phyloP scores from a whole-genome alignment of 805 yeast genomes.

The Kluyveromyces nonfermentans region DNA sequence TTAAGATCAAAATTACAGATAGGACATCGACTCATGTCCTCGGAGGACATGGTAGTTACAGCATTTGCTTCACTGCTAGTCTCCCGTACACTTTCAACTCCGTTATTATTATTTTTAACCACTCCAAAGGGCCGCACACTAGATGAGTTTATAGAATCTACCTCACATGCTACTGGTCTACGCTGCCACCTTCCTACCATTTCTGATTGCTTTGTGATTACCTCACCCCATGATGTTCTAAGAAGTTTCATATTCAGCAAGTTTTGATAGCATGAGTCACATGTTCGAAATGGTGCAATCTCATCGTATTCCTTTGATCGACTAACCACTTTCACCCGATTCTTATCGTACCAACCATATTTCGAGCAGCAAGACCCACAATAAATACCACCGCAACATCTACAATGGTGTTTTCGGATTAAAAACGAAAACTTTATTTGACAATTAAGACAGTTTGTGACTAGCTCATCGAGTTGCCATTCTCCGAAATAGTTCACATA shows the following conservation, averaged over 20 bases:
- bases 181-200: background rate
- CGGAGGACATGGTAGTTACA: constrained; percentile 5
- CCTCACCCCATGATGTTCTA: constrained; percentile 14
- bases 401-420: constrained; percentile 57
- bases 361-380: constrained; percentile 34
- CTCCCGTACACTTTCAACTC: constrained; percentile 7
- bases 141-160: background rate
- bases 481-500: constrained; percentile 18
- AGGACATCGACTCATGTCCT: constrained; percentile 33
- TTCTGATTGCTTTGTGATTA: constrained; percentile 3
- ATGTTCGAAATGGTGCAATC: constrained; percentile 49
- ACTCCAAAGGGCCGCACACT: constrained; percentile 15
- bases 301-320: constrained; percentile 17
- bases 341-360: constrained; percentile 22
- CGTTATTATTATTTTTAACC: constrained; percentile 23
- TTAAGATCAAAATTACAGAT: constrained; percentile 24
- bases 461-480: constrained; percentile 27
- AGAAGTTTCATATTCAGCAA: constrained; percentile 23
- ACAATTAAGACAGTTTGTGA: constrained; percentile 39
- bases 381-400: constrained; percentile 58
- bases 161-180: background rate
- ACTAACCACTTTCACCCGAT: constrained; percentile 20
- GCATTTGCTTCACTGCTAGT: constrained; percentile 6
- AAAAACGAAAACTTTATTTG: constrained; percentile 37
- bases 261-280: constrained; percentile 47